phyloP scores from a whole-genome alignment of 2,329 filamentous ascomycete species.

The Dactylellina drechsleri region DNA sequence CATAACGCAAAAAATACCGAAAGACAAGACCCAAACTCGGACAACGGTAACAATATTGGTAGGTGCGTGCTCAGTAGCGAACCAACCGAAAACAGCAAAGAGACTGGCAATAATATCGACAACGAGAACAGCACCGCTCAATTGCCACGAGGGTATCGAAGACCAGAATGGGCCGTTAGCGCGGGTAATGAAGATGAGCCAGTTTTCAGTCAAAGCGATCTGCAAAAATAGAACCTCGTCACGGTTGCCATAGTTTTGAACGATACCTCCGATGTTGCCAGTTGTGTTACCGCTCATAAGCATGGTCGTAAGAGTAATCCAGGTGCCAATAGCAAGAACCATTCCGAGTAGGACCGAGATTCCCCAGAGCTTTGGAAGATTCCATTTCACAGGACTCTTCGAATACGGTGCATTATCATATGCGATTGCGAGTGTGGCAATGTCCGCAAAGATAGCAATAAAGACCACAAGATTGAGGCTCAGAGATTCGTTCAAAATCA shows the following conservation, averaged over 20 bases:
- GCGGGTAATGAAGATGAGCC: slow-evolving; percentile 96
- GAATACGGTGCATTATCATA: slow-evolving; percentile 93
- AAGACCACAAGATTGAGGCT: slow-evolving; percentile 91
- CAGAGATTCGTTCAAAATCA: slow-evolving; percentile 82
- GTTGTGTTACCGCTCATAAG: slow-evolving; percentile 68
- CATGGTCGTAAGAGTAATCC: slow-evolving; percentile 90
- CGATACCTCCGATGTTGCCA: slow-evolving; percentile 74
- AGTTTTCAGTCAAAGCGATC: slow-evolving; percentile 91
- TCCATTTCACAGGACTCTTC: slow-evolving; percentile 90
- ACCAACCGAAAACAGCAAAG: slow-evolving; percentile 84
- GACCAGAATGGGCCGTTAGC: slow-evolving; percentile 93
- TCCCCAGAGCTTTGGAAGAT: slow-evolving; percentile 91
- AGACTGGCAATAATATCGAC: slow-evolving; percentile 86
- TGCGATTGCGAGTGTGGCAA: slow-evolving; percentile 88
- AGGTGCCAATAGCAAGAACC: slow-evolving; percentile 82
- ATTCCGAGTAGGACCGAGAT: slow-evolving; percentile 86
- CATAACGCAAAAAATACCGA: slow-evolving; percentile 87
- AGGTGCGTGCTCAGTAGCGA: slow-evolving; percentile 61
- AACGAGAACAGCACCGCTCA: slow-evolving; percentile 78
- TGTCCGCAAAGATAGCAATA: slow-evolving; percentile 93
- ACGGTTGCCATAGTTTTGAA: slow-evolving; percentile 85
- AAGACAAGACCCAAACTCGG: slow-evolving; percentile 90
- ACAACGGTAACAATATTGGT: slow-evolving; percentile 85
- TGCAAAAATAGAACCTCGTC: slow-evolving; percentile 88
- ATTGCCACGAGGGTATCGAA: slow-evolving; percentile 85